Conservation (phyloP, 2,329 filamentous ascomycete genomes). For the Epichloe hybrida region DNA sequence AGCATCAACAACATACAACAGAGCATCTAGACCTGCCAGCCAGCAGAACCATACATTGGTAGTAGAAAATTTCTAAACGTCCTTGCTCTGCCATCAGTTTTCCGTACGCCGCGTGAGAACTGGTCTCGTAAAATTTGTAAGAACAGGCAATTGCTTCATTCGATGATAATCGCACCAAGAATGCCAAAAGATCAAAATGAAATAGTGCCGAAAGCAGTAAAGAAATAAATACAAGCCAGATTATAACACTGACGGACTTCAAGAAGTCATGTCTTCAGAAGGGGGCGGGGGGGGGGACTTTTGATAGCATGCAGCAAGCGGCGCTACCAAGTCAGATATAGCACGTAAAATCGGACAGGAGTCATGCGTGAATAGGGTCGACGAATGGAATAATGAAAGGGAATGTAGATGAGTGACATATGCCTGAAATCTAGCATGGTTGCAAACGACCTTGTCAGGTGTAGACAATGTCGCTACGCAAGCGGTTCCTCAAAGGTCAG, state of each 20-base stretch:
- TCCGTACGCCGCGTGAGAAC: not conserved
- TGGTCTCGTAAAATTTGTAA: not conserved
- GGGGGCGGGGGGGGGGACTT: not conserved
- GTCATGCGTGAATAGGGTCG: not conserved
- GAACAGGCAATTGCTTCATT: not conserved
- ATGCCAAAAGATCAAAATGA: not conserved
- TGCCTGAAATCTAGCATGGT: not conserved
- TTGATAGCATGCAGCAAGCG: not conserved
- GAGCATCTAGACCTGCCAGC: not conserved
- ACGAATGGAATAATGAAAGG: not conserved
- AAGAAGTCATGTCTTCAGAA: not conserved
- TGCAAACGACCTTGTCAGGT: not conserved
- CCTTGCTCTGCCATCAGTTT: not conserved
- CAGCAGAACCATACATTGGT: not conserved
- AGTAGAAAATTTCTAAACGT: not conserved
- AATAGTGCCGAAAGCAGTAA: not conserved
- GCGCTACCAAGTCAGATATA: not conserved
- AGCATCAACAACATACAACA: not conserved
- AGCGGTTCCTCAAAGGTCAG: conserved; percentile 68
- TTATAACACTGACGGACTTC: not conserved
- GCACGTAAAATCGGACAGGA: not conserved
- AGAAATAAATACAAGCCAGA: not conserved
- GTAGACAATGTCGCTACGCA: conserved; percentile 7
- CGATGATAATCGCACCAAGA: not conserved
- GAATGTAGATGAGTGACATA: not conserved